Percentiles rank a stretch among this genome's conserved stretches.
Evolutionary conservation across 106 monocot genomes (phyloP).

Genomic region (Allium fistulosum): DNA sequence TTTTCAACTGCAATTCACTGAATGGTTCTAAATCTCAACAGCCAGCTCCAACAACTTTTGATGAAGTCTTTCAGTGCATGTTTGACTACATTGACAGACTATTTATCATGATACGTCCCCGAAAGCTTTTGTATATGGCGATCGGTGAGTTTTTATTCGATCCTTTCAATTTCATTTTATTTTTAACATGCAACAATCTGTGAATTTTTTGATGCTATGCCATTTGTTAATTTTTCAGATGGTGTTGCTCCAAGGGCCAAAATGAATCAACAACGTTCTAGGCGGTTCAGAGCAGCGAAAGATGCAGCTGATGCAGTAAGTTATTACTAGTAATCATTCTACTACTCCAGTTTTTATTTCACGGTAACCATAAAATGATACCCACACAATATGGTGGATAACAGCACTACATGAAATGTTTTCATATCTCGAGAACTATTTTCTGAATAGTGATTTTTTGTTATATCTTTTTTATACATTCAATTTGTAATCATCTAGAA

Average conservation of each 20-base stretch:
- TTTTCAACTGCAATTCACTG: no score
- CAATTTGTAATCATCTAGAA: no score
- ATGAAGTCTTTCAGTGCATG: slow-evolving; percentile 97
- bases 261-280: slow-evolving; percentile 99
- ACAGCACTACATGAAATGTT: no score
- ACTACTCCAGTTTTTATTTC: neutral
- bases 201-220: neutral
- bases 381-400: no score
- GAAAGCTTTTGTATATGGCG: slow-evolving; percentile 93
- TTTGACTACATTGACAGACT: slow-evolving; percentile 99
- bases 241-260: slow-evolving; percentile 99
- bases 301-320: slow-evolving; percentile 94
- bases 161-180: neutral
- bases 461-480: no score
- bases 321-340: slow-evolving; percentile 1
- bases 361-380: no score
- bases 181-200: neutral
- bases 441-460: no score
- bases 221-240: slow-evolving; percentile 38
- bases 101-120: slow-evolving; percentile 88
- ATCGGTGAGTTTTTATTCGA: slow-evolving; percentile 58
- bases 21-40: slow-evolving; percentile 13
- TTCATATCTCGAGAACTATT: no score
- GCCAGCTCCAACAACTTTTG: slow-evolving; percentile 89
- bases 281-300: slow-evolving; percentile 98